Evolutionary conservation across 2,329 filamentous ascomycete genomes (phyloP), one percentile per base, ranked within the genome.

Genomic region (Lasiodiplodia gonubiensis): DNA sequence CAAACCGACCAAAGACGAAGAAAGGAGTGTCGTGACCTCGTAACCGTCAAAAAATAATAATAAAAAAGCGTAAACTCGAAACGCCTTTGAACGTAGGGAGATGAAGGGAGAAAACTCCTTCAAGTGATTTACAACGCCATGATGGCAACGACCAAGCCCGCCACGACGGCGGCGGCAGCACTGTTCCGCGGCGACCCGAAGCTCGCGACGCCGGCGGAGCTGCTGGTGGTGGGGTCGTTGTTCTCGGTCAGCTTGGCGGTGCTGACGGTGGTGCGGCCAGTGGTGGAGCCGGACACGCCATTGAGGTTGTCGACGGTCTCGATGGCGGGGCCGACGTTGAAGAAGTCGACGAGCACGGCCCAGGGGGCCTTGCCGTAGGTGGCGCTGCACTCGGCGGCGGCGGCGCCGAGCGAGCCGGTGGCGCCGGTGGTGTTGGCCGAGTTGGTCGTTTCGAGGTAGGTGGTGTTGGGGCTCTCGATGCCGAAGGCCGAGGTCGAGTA

Each of bases 261-360:
- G 54, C 66, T 69, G 46, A 78, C 70, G 16, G 68, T 71, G 61
- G 71, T 78, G 46, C 84, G 78, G 12, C 84, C 85, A 37, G 21
- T 23, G 14, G 37, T 25, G 0, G 82, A 73, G 33, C 76, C 72
- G 7, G 77, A 78, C 30, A 86, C 81, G 27, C 81, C 80, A 76
- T 94, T 94, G 73, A 93, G 77, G 54, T 73, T 78, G 77, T 94
- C 91, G 73, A 92, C 76, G 0, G 88, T 87, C 3, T 83, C 81
- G 67, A 94, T 85, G 33, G 89, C 85, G 0, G 89, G 86, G 0
- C 89, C 91, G 70, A 88, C 83, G 77, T 91, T 88, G 76, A 88
- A 93, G 77, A 92, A 93, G 78, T 94, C 91, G 3, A 94, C 90
- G n/a, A 94, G 83, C 21, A 92, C 83, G 72, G 92, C 93, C 4